Percentiles rank a stretch among this genome's conserved stretches.
Evolutionary conservation across 2,329 filamentous ascomycete genomes (phyloP).

Genomic region (Aspergillus viridinutans): DNA sequence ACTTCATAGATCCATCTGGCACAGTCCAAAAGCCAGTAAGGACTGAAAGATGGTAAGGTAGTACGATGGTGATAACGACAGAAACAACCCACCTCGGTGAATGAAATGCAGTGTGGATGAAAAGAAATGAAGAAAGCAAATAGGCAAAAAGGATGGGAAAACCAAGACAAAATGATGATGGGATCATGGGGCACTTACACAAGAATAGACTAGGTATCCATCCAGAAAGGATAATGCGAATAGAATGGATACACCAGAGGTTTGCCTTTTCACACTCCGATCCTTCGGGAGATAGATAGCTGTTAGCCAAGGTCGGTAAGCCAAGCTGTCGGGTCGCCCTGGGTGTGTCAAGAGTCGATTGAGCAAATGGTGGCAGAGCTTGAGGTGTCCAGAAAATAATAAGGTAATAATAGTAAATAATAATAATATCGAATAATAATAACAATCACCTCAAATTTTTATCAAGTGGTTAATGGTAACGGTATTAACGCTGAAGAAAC

Average conservation of each 20-base stretch:
- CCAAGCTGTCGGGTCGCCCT: conserved; percentile 21
- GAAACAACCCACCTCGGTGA: neutral
- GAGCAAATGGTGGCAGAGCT: conserved; percentile 2
- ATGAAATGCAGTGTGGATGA: neutral
- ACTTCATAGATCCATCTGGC: neutral
- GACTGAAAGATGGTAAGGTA: neutral
- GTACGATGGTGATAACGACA: neutral
- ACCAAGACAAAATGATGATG: neutral
- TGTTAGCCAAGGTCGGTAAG: conserved; percentile 2
- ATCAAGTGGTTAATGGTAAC: neutral
- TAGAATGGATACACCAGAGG: conserved; percentile 3
- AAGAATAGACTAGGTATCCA: neutral
- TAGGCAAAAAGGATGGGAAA: neutral
- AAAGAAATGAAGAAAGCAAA: neutral
- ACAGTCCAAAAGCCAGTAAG: neutral
- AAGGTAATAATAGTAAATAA: neutral
- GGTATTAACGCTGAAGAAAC: neutral
- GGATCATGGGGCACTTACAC: conserved; percentile 3
- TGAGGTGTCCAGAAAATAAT: neutral
- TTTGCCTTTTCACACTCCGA: conserved; percentile 11
- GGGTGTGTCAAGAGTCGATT: conserved; percentile 11
- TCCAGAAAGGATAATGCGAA: neutral
- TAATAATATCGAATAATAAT: neutral
- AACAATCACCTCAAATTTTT: neutral
- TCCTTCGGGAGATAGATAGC: conserved; percentile 11